Conservation (phyloP, 2,329 filamentous ascomycete species). For the Hymenoscyphus infarciens region DNA sequence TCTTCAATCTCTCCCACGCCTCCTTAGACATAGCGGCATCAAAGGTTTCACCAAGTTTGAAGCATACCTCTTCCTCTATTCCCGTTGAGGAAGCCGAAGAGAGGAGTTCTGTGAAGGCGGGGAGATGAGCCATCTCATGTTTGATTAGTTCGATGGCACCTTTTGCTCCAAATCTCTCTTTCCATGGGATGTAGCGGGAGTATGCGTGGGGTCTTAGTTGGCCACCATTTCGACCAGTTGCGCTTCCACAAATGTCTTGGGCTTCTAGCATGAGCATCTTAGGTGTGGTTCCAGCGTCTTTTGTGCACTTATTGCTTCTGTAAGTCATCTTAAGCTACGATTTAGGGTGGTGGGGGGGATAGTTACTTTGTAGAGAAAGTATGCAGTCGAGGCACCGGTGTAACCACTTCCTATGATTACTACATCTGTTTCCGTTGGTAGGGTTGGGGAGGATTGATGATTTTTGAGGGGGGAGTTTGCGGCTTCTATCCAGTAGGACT, state of each 20-base stretch:
- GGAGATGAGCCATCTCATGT: slow-evolving; percentile 33
- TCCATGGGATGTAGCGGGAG: slow-evolving; percentile 34
- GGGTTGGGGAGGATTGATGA: slow-evolving; percentile 14
- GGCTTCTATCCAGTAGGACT: slow-evolving; percentile 21
- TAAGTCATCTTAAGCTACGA: background rate
- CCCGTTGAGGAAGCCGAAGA: slow-evolving; percentile 34
- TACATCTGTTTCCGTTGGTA: slow-evolving; percentile 21
- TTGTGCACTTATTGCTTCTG: slow-evolving; percentile 9
- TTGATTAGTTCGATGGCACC: slow-evolving; percentile 33
- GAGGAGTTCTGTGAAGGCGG: slow-evolving; percentile 39
- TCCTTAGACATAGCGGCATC: slow-evolving; percentile 36
- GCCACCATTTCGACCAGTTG: slow-evolving; percentile 39
- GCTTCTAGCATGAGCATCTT: slow-evolving; percentile 40
- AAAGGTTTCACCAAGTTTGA: slow-evolving; percentile 35
- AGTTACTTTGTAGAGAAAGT: slow-evolving; percentile 24
- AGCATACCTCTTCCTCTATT: slow-evolving; percentile 33
- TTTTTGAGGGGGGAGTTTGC: slow-evolving; percentile 15
- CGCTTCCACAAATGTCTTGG: slow-evolving; percentile 41
- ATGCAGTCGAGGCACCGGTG: slow-evolving; percentile 19
- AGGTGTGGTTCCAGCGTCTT: slow-evolving; percentile 28
- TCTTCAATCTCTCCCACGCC: slow-evolving; percentile 32
- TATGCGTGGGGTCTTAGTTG: slow-evolving; percentile 36
- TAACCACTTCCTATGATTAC: slow-evolving; percentile 23
- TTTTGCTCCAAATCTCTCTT: slow-evolving; percentile 29
- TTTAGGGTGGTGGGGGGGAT: background rate